Evolutionary conservation across 164 flowering plant genomes (phyloP).

Genomic region (Stephania yunnanensis): DNA sequence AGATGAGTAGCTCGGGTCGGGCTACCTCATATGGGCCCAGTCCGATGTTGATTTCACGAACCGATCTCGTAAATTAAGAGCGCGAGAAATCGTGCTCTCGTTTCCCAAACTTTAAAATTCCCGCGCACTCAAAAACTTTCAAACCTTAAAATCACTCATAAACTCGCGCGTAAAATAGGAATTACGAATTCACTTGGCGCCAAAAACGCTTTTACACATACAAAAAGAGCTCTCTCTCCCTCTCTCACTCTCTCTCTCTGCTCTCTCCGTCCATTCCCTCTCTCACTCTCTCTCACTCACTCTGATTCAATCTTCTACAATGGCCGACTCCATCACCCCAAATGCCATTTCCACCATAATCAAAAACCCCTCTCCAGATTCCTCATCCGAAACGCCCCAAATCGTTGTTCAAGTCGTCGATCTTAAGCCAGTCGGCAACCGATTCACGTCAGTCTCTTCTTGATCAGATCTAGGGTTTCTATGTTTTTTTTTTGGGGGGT

Average conservation of each 20-base stretch:
- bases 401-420: conserved; percentile 73
- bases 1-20: too few species aligned
- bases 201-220: neutral
- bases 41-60: too few species aligned
- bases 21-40: too few species aligned
- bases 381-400: conserved; percentile 46
- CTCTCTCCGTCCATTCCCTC: too few species aligned
- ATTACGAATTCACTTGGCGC: conserved; percentile 8
- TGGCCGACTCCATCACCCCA: conserved; percentile 50
- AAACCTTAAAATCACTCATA: neutral
- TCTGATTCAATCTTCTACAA: conserved; percentile 10
- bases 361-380: conserved; percentile 68
- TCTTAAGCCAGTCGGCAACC: conserved; percentile 67
- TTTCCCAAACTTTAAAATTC: neutral
- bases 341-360: conserved; percentile 59
- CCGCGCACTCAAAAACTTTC: neutral
- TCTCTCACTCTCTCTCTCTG: neutral
- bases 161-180: neutral
- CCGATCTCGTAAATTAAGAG: too few species aligned
- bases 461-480: neutral
- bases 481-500: neutral
- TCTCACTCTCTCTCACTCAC: neutral
- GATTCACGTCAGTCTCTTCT: conserved; percentile 48
- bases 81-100: too few species aligned
- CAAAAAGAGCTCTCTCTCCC: conserved; percentile 3